Conservation (phyloP, 1,139 yeast species). For the Suhomyces anneliseae region DNA sequence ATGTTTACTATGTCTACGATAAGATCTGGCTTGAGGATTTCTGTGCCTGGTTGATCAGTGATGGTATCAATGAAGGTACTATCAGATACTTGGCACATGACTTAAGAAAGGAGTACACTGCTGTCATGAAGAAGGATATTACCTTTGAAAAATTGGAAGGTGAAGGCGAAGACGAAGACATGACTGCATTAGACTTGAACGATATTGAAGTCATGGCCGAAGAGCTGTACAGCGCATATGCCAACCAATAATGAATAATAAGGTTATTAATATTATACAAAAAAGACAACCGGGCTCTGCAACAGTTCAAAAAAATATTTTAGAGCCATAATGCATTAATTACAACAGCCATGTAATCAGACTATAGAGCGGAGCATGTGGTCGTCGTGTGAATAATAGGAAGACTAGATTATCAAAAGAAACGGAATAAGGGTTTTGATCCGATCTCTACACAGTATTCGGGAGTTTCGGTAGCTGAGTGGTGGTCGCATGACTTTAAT, state of each 20-base stretch:
- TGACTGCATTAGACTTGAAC: constrained; percentile 40
- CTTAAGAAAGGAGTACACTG: constrained; percentile 37
- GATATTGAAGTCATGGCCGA: constrained; percentile 62
- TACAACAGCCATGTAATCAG: too few species aligned
- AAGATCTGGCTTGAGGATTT: constrained; percentile 79
- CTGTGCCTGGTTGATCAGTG: constrained; percentile 72
- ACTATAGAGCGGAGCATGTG: too few species aligned
- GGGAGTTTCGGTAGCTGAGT: too few species aligned
- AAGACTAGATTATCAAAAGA: too few species aligned
- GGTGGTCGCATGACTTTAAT: too few species aligned
- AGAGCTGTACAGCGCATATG: constrained; percentile 37
- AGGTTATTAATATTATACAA: too few species aligned
- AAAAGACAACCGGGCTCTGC: too few species aligned
- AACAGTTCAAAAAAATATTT: too few species aligned
- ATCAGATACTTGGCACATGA: constrained; percentile 70
- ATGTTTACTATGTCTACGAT: constrained; percentile 84
- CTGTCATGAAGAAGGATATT: constrained; percentile 28
- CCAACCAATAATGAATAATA: neutral
- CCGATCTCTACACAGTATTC: too few species aligned
- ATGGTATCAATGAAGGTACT: constrained; percentile 47
- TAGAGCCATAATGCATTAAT: too few species aligned
- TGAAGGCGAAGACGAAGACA: constrained; percentile 26
- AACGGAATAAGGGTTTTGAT: too few species aligned
- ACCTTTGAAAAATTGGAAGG: constrained; percentile 40
- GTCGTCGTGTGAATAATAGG: too few species aligned